A percentile compares a stretch with the other conserved stretches of the same genome.
Evolutionary conservation across 768 basidiomycete species (phyloP).

Genomic region (Pseudohyphozyma bogoriensis): DNA sequence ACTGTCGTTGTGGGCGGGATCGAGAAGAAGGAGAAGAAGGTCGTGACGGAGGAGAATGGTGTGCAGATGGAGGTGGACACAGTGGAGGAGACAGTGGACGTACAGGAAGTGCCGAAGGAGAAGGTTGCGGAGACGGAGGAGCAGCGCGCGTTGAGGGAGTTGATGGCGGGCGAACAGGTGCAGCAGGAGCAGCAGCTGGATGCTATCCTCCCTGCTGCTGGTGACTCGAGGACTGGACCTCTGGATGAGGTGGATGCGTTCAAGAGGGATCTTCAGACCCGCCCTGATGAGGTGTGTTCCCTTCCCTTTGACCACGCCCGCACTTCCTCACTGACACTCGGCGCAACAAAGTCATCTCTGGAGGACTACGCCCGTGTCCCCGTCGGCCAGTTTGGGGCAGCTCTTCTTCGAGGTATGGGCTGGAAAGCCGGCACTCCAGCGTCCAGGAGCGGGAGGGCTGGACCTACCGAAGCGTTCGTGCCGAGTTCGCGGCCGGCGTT

Average conservation of each 20-base stretch:
- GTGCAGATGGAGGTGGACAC: slow-evolving; percentile 38
- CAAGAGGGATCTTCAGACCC: slow-evolving; percentile 66
- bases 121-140: slow-evolving; percentile 46
- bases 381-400: slow-evolving; percentile 83
- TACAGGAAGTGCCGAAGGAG: slow-evolving; percentile 33
- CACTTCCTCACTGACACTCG: not conserved
- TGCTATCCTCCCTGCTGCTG: slow-evolving; percentile 48
- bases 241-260: slow-evolving; percentile 53
- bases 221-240: slow-evolving; percentile 27
- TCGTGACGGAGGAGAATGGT: not conserved
- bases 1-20: slow-evolving; percentile 59
- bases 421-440: slow-evolving; percentile 79
- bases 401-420: slow-evolving; percentile 90
- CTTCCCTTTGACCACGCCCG: not conserved
- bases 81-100: slow-evolving; percentile 24
- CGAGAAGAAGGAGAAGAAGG: slow-evolving; percentile 43
- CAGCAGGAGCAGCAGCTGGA: slow-evolving; percentile 44
- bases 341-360: slow-evolving; percentile 48
- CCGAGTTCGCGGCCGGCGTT: slow-evolving; percentile 74
- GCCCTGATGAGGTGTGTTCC: slow-evolving; percentile 40
- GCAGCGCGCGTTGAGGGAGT: slow-evolving; percentile 64
- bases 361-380: slow-evolving; percentile 86
- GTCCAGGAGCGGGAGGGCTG: slow-evolving; percentile 52
- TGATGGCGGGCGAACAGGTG: slow-evolving; percentile 51
- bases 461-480: slow-evolving; percentile 63